These are phyloP conservation scores for Yarrowia phangngaensis DNA, from an alignment of 805 yeast genomes.

Conservation along the genomic window DNA sequence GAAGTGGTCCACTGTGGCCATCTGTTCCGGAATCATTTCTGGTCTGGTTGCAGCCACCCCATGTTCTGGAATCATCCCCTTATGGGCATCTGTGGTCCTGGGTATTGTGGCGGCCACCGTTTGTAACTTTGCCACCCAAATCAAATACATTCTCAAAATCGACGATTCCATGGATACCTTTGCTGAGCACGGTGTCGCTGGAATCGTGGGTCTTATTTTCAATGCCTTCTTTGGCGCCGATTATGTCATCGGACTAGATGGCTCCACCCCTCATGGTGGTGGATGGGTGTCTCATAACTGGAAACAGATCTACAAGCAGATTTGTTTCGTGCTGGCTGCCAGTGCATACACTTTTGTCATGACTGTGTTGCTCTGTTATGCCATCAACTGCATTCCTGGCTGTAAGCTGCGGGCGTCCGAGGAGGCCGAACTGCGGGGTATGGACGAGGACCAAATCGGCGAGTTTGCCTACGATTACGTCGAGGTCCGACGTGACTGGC, in stretches of 20 bases:
- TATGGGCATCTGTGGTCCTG: conserved; percentile 84
- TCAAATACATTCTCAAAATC: conserved; percentile 73
- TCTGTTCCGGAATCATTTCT: conserved; percentile 92
- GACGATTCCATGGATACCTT: conserved; percentile 93
- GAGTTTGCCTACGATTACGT: conserved; percentile 99
- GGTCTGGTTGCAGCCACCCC: conserved; percentile 98
- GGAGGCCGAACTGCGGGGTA: conserved; percentile 80
- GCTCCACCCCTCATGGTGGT: conserved; percentile 75
- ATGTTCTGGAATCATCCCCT: conserved; percentile 81
- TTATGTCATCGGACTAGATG: conserved; percentile 88
- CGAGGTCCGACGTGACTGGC: conserved; percentile 86
- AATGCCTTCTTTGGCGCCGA: conserved; percentile 80
- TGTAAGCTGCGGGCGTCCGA: conserved; percentile 74
- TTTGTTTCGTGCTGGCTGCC: conserved; percentile 75
- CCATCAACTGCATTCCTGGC: conserved; percentile 75
- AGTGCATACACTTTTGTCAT: conserved; percentile 71
- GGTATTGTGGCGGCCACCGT: conserved; percentile 77
- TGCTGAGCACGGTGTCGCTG: conserved; percentile 99
- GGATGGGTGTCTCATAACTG: conserved; percentile 92
- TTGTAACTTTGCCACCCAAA: conserved; percentile 86
- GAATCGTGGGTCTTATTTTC: conserved; percentile 82
- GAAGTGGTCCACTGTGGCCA: conserved; percentile 92
- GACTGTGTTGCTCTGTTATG: conserved; percentile 71
- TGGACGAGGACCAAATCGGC: conserved; percentile 96
- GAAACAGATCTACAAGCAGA: conserved; percentile 85